Conservation (phyloP, 106 monocot genomes). For the Phalaenopsis aphrodite region DNA sequence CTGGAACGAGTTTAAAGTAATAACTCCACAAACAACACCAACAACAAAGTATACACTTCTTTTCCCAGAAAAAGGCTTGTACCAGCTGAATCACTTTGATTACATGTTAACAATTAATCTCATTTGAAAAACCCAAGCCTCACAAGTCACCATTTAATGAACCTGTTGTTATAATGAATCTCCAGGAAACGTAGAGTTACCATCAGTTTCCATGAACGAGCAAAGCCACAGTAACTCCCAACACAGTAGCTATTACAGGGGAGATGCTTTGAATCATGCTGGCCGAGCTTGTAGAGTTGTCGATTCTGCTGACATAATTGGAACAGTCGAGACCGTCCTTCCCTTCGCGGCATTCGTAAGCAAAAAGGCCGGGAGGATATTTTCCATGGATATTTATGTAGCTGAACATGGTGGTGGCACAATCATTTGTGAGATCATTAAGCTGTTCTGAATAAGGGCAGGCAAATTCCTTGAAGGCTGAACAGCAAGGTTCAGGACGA, state of each 20-base stretch:
- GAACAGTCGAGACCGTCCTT: constrained; percentile 17
- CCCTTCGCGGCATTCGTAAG: constrained; percentile 16
- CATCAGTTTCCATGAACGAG: background rate
- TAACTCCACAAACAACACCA: background rate
- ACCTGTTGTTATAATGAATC: background rate
- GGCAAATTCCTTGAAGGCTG: constrained; percentile 15
- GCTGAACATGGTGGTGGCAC: constrained; percentile 25
- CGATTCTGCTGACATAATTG: background rate
- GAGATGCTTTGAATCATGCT: background rate
- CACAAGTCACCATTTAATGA: background rate
- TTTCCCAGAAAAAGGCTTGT: background rate
- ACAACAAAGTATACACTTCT: background rate
- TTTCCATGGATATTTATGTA: constrained; percentile 26
- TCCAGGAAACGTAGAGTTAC: background rate
- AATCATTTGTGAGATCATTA: constrained; percentile 21
- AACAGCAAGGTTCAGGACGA: constrained; percentile 10
- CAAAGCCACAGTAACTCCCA: constrained; percentile 10
- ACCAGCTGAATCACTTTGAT: background rate
- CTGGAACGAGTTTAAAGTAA: background rate
- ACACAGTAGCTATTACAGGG: background rate
- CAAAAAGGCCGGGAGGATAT: constrained; percentile 23
- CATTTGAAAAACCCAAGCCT: background rate
- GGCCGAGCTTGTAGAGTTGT: background rate
- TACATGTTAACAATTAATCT: too few relatives aligned
- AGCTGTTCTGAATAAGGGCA: constrained; percentile 18